These are phyloP conservation scores for Leccinum fibrillosum DNA, from an alignment of 768 basidiomycete species.

Conservation along the genomic window DNA sequence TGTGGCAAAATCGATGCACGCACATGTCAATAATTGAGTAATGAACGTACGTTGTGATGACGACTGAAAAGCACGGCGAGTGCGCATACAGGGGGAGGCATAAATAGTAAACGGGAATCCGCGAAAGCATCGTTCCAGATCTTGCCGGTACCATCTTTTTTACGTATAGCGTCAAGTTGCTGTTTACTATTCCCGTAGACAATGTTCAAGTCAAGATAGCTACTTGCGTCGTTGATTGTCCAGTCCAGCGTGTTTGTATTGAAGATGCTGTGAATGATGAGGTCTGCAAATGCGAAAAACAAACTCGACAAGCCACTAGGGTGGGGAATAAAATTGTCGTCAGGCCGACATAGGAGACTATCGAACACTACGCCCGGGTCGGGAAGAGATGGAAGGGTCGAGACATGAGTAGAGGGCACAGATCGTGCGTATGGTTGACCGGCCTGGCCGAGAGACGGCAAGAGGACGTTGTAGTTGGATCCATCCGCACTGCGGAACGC, in stretches of 20 bases:
- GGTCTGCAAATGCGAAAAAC: constrained; percentile 77
- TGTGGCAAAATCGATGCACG: constrained; percentile 27
- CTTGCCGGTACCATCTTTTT: constrained; percentile 61
- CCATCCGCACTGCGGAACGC: constrained; percentile 60
- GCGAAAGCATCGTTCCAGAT: constrained; percentile 71
- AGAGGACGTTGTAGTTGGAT: constrained; percentile 53
- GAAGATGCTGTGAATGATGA: constrained; percentile 75
- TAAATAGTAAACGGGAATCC: constrained; percentile 58
- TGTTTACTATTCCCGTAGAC: constrained; percentile 62
- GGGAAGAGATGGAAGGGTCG: constrained; percentile 49
- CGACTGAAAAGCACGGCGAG: constrained; percentile 66
- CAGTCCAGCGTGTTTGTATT: constrained; percentile 47
- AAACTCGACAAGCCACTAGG: constrained; percentile 69
- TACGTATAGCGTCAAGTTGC: constrained; percentile 50
- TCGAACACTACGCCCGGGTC: constrained; percentile 72
- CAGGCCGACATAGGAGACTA: constrained; percentile 47
- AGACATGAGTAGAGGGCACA: constrained; percentile 47
- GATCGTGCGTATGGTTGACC: constrained; percentile 67
- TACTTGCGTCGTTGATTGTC: constrained; percentile 60
- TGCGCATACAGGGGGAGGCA: constrained; percentile 71
- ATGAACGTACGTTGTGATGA: constrained; percentile 64
- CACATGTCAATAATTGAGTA: not conserved
- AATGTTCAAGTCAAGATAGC: constrained; percentile 74
- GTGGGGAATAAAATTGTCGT: constrained; percentile 43
- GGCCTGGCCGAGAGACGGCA: constrained; percentile 56